Base-by-base conservation (phyloP, 768 basidiomycete genomes). In the Gyrodon lividus region DNA sequence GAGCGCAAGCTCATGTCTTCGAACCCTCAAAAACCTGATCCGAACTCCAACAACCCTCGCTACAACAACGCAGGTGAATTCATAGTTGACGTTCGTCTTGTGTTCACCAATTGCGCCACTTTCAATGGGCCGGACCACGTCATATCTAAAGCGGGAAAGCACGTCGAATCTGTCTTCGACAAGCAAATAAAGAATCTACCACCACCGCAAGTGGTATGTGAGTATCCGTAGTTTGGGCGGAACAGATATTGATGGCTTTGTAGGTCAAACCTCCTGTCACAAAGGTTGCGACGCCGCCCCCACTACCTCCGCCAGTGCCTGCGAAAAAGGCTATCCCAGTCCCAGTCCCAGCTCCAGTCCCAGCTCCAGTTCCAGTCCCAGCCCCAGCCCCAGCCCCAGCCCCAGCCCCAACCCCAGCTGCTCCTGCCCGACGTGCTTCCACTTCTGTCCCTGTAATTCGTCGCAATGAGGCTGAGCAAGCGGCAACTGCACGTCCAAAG, bases 71-170 rank as follows among this genome's bases (percentile, higher is more conserved):
- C 85, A 4, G 86, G 91, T 46, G 89, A 95, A 60, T 93, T 98
- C 63, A 76, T 87, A 33, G 72, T 74, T 17, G 97, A 99, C 66
- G 83, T 99, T 37, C 84, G 90, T 42, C 77, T 90, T 49, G 87
- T 98, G 52, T 93, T 95, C 71, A 78, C 80, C 56, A 99, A 99
- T 63, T 90, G 89, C 51, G 69, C 84, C 38, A 84, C 84, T 3
- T 99, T 98, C 79, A 99, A 99, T 67, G 97, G 97, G 1, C 86
- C 87, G 3, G 90, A 93, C 46, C 95, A 98, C 65, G 72, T 77
- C 24, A 79, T 98, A 39, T 79, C 83, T 2, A 65, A 69, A n/a
- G 88, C 87, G 77, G 96, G 90, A 13, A 88, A 87, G 60, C 82
- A 84, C 24, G 69, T 98, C 7, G 86, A 92, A 65, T 84, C 83